phyloP scores from a whole-genome alignment of 129 eudicot species.

The Scalesia atractyloides region DNA sequence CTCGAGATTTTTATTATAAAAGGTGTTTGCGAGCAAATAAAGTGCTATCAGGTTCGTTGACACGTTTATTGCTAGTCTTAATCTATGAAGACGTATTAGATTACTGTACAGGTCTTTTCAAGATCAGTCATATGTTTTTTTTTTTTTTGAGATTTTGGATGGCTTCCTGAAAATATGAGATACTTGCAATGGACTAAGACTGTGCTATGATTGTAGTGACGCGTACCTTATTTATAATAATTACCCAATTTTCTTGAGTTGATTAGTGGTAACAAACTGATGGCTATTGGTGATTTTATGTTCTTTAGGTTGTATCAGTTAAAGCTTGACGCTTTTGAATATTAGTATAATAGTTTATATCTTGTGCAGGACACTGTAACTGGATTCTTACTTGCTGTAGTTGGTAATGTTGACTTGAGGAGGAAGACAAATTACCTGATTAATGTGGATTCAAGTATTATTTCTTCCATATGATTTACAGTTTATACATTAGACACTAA shows the following conservation, averaged over 20 bases:
- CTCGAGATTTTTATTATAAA: too few relatives aligned
- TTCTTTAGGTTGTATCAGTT: too few relatives aligned
- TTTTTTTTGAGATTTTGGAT: background rate
- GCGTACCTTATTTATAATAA: too few relatives aligned
- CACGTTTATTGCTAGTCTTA: background rate
- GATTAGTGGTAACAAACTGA: too few relatives aligned
- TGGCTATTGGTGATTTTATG: too few relatives aligned
- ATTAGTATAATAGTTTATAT: constrained; percentile 4
- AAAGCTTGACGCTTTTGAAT: too few relatives aligned
- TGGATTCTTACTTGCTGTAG: constrained; percentile 93
- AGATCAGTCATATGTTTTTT: too few relatives aligned
- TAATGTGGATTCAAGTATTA: constrained; percentile 87
- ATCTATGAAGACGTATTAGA: background rate
- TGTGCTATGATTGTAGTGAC: background rate
- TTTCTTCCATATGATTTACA: constrained; percentile 23
- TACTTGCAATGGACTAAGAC: background rate
- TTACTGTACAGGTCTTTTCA: too few relatives aligned
- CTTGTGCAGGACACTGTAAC: constrained; percentile 84
- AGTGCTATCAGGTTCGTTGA: background rate
- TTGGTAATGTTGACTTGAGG: constrained; percentile 95
- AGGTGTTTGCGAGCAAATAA: too few relatives aligned
- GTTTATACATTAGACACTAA: too few relatives aligned
- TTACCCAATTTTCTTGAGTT: too few relatives aligned
- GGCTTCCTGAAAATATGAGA: background rate
- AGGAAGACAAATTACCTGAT: constrained; percentile 96